phyloP scores from a whole-genome alignment of 2,329 filamentous ascomycete species.

The Neonectria punicea region DNA sequence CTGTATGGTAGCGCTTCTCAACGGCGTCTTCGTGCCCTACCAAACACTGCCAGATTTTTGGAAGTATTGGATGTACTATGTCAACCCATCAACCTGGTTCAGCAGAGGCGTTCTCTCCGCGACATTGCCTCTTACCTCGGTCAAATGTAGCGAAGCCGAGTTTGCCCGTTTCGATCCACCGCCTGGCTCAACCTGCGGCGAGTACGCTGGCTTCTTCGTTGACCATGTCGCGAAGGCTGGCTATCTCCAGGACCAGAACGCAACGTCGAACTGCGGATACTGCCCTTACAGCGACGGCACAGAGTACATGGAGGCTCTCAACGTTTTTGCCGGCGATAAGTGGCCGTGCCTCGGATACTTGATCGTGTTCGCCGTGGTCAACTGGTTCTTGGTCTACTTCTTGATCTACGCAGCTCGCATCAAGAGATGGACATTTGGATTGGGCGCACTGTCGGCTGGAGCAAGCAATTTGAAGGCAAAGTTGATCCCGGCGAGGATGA shows the following conservation, averaged over 20 bases:
- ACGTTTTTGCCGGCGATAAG: slow-evolving; percentile 64
- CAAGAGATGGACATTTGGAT: slow-evolving; percentile 75
- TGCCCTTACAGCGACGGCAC: slow-evolving; percentile 68
- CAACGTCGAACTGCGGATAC: slow-evolving; percentile 71
- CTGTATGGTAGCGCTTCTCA: slow-evolving; percentile 79
- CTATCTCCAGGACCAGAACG: slow-evolving; percentile 71
- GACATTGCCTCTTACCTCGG: slow-evolving; percentile 20
- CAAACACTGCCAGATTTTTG: slow-evolving; percentile 72
- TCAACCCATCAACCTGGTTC: slow-evolving; percentile 16
- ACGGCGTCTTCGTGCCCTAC: slow-evolving; percentile 79
- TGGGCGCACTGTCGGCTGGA: slow-evolving; percentile 52
- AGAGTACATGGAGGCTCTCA: slow-evolving; percentile 70
- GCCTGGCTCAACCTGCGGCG: slow-evolving; percentile 67
- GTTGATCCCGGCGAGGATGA: not conserved
- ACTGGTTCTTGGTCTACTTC: slow-evolving; percentile 78
- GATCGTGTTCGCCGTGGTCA: slow-evolving; percentile 74
- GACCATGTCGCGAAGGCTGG: slow-evolving; percentile 54
- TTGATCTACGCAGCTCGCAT: slow-evolving; percentile 79
- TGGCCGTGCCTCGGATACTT: slow-evolving; percentile 77
- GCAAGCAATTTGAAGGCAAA: not conserved
- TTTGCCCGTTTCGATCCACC: slow-evolving; percentile 65
- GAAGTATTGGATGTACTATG: slow-evolving; percentile 20
- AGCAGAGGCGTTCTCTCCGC: slow-evolving; percentile 9
- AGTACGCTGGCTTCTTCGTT: slow-evolving; percentile 72
- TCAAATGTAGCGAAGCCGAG: slow-evolving; percentile 53